Percentiles rank a stretch among this genome's conserved stretches.
phyloP scores from a whole-genome alignment of 202 grass and related monocot genomes.

The Zoysia matrella region DNA sequence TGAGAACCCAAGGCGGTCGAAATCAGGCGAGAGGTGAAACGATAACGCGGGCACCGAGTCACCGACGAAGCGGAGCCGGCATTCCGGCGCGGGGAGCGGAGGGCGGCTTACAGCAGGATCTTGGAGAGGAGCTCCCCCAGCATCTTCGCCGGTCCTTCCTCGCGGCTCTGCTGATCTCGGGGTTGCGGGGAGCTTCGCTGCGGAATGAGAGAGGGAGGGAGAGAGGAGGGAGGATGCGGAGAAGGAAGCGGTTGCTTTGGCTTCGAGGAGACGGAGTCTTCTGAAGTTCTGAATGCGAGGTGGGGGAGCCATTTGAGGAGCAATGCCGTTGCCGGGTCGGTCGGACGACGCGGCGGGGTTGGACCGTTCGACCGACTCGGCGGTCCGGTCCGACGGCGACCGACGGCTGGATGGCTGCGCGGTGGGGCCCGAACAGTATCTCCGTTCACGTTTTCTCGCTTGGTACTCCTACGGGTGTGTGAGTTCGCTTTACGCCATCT shows the following conservation, averaged over 20 bases:
- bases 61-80: too few relatives aligned
- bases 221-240: background rate
- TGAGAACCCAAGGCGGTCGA: constrained; percentile 1
- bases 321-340: background rate
- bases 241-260: constrained; percentile 59
- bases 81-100: background rate
- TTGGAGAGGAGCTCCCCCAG: constrained; percentile 77
- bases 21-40: too few relatives aligned
- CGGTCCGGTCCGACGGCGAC: background rate
- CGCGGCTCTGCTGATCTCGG: too few relatives aligned
- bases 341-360: background rate
- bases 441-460: background rate
- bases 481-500: constrained; percentile 13
- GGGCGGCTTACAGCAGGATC: constrained; percentile 67
- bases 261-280: background rate
- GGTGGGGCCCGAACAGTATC: constrained; percentile 10
- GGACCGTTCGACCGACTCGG: background rate
- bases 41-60: background rate
- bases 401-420: background rate
- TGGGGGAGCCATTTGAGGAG: background rate
- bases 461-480: background rate
- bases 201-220: background rate
- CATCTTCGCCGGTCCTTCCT: constrained; percentile 50
- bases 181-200: too few relatives aligned
- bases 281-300: too few relatives aligned